Evolutionary conservation across 768 basidiomycete species (phyloP).

Genomic region (Tylopilus subfusipes): DNA sequence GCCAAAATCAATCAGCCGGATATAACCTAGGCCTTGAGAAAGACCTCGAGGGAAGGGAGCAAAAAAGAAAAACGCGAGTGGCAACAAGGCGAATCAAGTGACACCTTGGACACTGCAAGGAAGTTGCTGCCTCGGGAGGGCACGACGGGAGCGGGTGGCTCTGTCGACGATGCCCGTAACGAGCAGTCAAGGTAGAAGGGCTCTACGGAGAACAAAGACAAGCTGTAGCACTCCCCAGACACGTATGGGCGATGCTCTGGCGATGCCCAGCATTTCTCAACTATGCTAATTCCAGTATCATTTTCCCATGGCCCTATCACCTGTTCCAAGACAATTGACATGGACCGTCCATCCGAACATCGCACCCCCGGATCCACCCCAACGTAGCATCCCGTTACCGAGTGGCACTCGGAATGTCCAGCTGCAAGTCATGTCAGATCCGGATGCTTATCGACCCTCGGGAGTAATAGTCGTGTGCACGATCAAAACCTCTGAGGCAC

Average conservation of each 20-base stretch:
- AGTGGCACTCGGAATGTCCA: neutral
- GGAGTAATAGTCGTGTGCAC: neutral
- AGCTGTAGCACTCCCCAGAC: neutral
- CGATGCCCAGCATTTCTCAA: slow-evolving; percentile 19
- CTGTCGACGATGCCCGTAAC: neutral
- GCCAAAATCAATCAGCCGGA: slow-evolving; percentile 20
- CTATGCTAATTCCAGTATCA: slow-evolving; percentile 16
- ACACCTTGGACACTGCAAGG: neutral
- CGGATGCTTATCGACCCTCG: neutral
- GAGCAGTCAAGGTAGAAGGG: neutral
- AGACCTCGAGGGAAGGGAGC: slow-evolving; percentile 11
- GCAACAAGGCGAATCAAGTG: slow-evolving; percentile 6
- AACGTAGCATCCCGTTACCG: no score
- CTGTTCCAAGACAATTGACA: no score
- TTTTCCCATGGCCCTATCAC: slow-evolving; percentile 18
- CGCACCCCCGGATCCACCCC: no score
- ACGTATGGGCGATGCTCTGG: slow-evolving; percentile 12
- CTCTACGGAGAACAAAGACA: slow-evolving; percentile 1
- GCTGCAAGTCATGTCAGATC: neutral
- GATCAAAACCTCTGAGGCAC: slow-evolving; percentile 7
- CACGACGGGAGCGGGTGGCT: neutral
- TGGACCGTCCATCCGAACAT: no score
- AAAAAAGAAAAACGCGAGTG: slow-evolving; percentile 5
- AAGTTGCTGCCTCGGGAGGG: neutral
- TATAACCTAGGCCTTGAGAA: slow-evolving; percentile 19